Percentiles rank a stretch among this genome's conserved stretches.
These are phyloP conservation scores for Quercus ilex DNA, from an alignment of 306 rosid genomes.

Conservation along the genomic window DNA sequence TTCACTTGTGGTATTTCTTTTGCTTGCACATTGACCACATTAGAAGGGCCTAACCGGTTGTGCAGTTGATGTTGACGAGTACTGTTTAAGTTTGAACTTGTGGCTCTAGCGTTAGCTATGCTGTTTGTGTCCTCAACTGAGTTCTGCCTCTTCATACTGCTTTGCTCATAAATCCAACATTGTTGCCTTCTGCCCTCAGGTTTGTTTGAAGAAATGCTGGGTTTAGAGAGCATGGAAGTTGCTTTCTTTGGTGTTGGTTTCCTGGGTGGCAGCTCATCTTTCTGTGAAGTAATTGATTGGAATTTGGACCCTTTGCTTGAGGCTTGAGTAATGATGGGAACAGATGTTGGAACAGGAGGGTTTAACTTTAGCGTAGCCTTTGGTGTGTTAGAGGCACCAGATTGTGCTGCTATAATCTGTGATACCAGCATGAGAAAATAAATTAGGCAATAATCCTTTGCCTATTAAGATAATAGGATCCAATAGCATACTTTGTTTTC, in stretches of 20 bases:
- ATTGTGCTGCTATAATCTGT: slow-evolving; percentile 32
- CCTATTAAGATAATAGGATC: background rate
- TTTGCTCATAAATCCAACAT: slow-evolving; percentile 17
- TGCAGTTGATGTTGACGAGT: slow-evolving; percentile 10
- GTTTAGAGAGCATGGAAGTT: slow-evolving; percentile 13
- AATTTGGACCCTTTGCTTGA: slow-evolving; percentile 7
- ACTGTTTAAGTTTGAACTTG: slow-evolving; percentile 9
- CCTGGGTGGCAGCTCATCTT: slow-evolving; percentile 17
- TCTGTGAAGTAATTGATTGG: slow-evolving; percentile 3
- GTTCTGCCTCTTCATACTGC: slow-evolving; percentile 18
- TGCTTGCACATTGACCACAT: slow-evolving; percentile 11
- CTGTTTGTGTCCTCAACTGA: background rate
- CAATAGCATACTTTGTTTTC: background rate
- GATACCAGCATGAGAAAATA: slow-evolving; percentile 5
- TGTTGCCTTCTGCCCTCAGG: slow-evolving; percentile 6
- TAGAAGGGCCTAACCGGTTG: slow-evolving; percentile 10
- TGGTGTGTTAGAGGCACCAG: background rate
- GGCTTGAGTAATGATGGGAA: slow-evolving; percentile 3
- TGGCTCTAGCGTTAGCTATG: background rate
- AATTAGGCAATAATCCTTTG: background rate
- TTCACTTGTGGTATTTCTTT: slow-evolving; percentile 13
- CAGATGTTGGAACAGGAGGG: background rate
- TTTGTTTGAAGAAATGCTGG: slow-evolving; percentile 19
- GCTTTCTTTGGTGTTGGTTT: background rate
- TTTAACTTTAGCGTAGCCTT: background rate